phyloP scores from a whole-genome alignment of 768 basidiomycete species.

The Leucosporidium creatinivorum region DNA sequence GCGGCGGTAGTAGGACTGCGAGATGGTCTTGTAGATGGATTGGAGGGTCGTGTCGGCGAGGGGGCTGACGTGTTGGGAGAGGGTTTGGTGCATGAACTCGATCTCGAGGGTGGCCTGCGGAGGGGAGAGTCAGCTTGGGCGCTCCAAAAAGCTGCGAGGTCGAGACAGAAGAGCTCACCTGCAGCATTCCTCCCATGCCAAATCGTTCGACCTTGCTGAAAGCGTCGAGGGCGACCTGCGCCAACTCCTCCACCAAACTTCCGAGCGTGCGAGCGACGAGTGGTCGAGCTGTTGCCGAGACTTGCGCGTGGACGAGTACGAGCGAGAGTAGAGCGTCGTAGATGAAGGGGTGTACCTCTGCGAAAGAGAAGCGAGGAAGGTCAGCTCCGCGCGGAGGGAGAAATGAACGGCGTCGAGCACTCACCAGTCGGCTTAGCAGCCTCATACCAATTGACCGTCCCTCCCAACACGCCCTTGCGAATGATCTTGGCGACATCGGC shows the following conservation, averaged over 20 bases:
- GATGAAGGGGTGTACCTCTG: conserved; percentile 93
- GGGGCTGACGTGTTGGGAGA: conserved; percentile 77
- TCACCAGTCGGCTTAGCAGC: conserved; percentile 83
- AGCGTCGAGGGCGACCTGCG: conserved; percentile 70
- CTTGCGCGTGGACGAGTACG: conserved; percentile 85
- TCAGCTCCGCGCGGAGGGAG: conserved; percentile 49
- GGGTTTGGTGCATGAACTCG: conserved; percentile 95
- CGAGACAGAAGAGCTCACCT: conserved; percentile 51
- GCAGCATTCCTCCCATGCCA: conserved; percentile 97
- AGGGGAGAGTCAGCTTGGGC: background rate
- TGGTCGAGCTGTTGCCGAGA: conserved; percentile 68
- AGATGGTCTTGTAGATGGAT: conserved; percentile 89
- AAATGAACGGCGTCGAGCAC: conserved; percentile 27
- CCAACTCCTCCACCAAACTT: conserved; percentile 71
- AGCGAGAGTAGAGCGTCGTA: conserved; percentile 78
- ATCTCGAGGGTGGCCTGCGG: conserved; percentile 91
- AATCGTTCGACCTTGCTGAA: conserved; percentile 85
- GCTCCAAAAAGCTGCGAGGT: background rate
- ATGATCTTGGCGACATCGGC: conserved; percentile 60
- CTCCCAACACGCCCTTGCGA: conserved; percentile 68
- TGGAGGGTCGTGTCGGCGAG: conserved; percentile 74
- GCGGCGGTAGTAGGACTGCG: conserved; percentile 78
- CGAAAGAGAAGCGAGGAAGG: background rate
- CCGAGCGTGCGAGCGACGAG: conserved; percentile 76
- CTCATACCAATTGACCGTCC: conserved; percentile 85